Evolutionary conservation across 2,329 filamentous ascomycete species (phyloP), one percentile per base, ranked within the genome.

Genomic region (Fusarium goolgardi): DNA sequence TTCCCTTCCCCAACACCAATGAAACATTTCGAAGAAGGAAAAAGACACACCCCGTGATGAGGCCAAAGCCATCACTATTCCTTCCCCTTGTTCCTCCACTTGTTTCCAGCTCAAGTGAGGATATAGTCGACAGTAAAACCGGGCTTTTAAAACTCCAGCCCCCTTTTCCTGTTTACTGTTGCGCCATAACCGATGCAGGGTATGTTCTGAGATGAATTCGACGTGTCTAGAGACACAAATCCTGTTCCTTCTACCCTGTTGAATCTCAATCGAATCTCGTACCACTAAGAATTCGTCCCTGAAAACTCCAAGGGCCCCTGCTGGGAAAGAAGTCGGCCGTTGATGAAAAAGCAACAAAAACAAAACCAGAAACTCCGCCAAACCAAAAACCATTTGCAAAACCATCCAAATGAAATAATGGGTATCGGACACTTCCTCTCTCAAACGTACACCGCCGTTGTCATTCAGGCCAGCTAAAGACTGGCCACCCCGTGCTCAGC

Each of bases 401-500:
- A 60, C 39, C 53, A 39, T 52, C 39, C 60, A 47, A 53, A 27
- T 37, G 34, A 62, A 65, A 45, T 34, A 44, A 51, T 63, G 59
- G 65, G 69, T 66, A 71, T 70, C 71, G 68, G 59, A 51, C 56
- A 64, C 55, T 53, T 65, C 29, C 35, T 50, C 35, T 50, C 50
- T 50, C 34, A 62, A 62, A 41, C 53, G 44, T 57, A 61, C 62
- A 52, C 44, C 65, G 37, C 41, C 55, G 4, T 39, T 39, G 39
- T 44, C 37, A 32, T n/a, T 4, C 45, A 32, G 35, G 27, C 47
- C 43, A 39, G 39, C 73, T 71, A 78, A 40, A 77, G 71, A 55
- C 78, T 79, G 47, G 75, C 67, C 67, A 77, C 75, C 18, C 78
- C 78, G n/a, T 76, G 71, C 40, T 77, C 75, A 13, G 75, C 72